These are phyloP conservation scores for Colletotrichum falcatum DNA, from an alignment of 2,329 filamentous ascomycete species.

Conservation along the genomic window DNA sequence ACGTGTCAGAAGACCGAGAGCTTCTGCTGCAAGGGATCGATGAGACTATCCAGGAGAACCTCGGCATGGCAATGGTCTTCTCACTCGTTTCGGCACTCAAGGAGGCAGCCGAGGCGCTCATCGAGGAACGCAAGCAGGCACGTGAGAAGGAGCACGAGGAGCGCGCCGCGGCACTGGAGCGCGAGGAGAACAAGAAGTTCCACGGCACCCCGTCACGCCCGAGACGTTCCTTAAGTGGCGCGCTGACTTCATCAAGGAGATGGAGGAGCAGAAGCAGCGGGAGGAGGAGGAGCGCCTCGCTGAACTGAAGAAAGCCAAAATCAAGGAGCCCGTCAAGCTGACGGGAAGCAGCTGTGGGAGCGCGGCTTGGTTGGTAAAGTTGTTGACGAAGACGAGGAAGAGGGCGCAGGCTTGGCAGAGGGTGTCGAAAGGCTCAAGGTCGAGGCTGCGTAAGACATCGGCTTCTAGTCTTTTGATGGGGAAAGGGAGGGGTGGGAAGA, in stretches of 20 bases:
- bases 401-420: slow-evolving; percentile 69
- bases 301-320: slow-evolving; percentile 82
- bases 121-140: slow-evolving; percentile 77
- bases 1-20: slow-evolving; percentile 83
- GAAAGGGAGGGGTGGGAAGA: neutral
- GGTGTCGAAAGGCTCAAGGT: slow-evolving; percentile 80
- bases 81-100: slow-evolving; percentile 89
- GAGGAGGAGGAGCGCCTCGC: slow-evolving; percentile 83
- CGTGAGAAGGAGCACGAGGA: slow-evolving; percentile 70
- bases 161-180: slow-evolving; percentile 71
- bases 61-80: slow-evolving; percentile 99
- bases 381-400: slow-evolving; percentile 73
- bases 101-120: slow-evolving; percentile 88
- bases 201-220: slow-evolving; percentile 90
- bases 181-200: slow-evolving; percentile 97
- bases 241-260: slow-evolving; percentile 80
- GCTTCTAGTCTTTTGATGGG: neutral
- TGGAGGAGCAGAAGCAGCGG: slow-evolving; percentile 76
- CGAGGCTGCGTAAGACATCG: slow-evolving; percentile 54
- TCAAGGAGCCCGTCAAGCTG: slow-evolving; percentile 79
- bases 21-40: slow-evolving; percentile 77
- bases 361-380: slow-evolving; percentile 75
- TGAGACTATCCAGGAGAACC: slow-evolving; percentile 86
- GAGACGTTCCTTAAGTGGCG: slow-evolving; percentile 90
- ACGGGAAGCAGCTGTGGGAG: slow-evolving; percentile 84